A percentile compares a stretch with the other conserved stretches of the same genome.
Evolutionary conservation across 2,329 filamentous ascomycete species (phyloP).

Genomic region (Periconia macrospinosa): DNA sequence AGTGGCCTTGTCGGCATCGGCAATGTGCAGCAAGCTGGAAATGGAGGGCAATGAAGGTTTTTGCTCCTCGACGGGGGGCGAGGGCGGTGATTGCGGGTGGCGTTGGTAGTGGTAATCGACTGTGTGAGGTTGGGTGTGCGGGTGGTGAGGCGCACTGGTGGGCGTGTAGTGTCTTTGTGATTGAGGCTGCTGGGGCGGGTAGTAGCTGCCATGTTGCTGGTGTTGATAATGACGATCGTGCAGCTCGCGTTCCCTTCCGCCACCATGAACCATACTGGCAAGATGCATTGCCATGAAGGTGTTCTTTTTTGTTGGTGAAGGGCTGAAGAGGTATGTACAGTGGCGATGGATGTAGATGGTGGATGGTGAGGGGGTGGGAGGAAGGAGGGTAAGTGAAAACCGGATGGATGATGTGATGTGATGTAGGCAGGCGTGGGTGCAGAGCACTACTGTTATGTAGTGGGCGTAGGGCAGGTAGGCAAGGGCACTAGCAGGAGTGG

Average conservation of each 20-base stretch:
- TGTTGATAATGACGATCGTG: conserved; percentile 36
- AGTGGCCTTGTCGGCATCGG: conserved; percentile 67
- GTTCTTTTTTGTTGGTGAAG: conserved; percentile 9
- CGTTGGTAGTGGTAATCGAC: conserved; percentile 29
- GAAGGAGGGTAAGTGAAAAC: conserved; percentile 24
- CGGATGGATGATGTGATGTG: conserved; percentile 31
- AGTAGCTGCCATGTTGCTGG: conserved; percentile 28
- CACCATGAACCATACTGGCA: conserved; percentile 48
- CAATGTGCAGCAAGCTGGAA: conserved; percentile 82
- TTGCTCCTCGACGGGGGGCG: conserved; percentile 74
- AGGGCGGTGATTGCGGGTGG: conserved; percentile 67
- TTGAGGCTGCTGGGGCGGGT: conserved; percentile 45
- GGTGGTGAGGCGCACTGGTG: conserved; percentile 14
- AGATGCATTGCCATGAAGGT: conserved; percentile 46
- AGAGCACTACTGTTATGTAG: neutral
- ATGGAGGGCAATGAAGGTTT: conserved; percentile 92
- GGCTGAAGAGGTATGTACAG: neutral
- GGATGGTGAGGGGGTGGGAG: conserved; percentile 14
- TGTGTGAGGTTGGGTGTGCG: conserved; percentile 20
- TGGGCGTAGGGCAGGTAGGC: too few relatives aligned
- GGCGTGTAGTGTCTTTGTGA: conserved; percentile 26
- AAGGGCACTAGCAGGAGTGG: too few relatives aligned
- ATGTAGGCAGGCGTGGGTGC: too few relatives aligned
- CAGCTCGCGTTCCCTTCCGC: conserved; percentile 43
- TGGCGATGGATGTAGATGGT: too few relatives aligned